Conservation (phyloP, 2,329 filamentous ascomycete genomes). For the Trichoderma atroviride region DNA sequence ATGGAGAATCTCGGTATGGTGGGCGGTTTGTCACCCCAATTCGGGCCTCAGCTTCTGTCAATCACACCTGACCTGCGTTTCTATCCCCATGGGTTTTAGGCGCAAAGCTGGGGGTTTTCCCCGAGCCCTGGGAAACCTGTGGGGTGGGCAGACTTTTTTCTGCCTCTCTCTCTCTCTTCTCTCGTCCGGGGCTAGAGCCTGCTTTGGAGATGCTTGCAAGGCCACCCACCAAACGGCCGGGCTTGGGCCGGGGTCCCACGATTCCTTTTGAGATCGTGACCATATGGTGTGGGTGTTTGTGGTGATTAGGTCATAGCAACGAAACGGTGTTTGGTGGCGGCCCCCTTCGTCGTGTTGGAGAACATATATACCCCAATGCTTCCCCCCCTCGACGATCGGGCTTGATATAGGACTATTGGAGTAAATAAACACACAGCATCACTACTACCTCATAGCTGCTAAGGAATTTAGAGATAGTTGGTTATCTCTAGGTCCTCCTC, state of each 20-base stretch:
- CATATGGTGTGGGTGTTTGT: conserved; percentile 15
- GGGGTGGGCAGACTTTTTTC: conserved; percentile 13
- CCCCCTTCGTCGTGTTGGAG: not conserved
- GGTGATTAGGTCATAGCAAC: conserved; percentile 18
- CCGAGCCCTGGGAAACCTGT: conserved; percentile 15
- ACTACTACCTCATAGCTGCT: conserved; percentile 2
- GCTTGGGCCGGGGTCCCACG: conserved; percentile 20
- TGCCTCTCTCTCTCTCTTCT: not conserved
- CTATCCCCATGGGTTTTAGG: conserved; percentile 5
- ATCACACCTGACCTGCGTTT: conserved; percentile 17
- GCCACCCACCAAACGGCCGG: conserved; percentile 22
- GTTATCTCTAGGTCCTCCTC: not conserved
- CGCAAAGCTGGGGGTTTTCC: conserved; percentile 11
- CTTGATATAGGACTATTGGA: not conserved
- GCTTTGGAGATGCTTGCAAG: conserved; percentile 9
- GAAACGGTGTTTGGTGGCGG: conserved; percentile 14
- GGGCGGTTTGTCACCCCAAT: conserved; percentile 21
- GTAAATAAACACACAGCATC: not conserved
- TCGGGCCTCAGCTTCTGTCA: not conserved
- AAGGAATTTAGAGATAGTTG: not conserved
- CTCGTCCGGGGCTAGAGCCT: conserved; percentile 9
- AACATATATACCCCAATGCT: conserved; percentile 21
- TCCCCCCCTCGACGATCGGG: conserved; percentile 6
- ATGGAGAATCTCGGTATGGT: conserved; percentile 21
- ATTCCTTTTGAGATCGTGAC: conserved; percentile 17